Base-by-base conservation (phyloP, 2,329 filamentous ascomycete genomes). In the Dothistroma septosporum region DNA sequence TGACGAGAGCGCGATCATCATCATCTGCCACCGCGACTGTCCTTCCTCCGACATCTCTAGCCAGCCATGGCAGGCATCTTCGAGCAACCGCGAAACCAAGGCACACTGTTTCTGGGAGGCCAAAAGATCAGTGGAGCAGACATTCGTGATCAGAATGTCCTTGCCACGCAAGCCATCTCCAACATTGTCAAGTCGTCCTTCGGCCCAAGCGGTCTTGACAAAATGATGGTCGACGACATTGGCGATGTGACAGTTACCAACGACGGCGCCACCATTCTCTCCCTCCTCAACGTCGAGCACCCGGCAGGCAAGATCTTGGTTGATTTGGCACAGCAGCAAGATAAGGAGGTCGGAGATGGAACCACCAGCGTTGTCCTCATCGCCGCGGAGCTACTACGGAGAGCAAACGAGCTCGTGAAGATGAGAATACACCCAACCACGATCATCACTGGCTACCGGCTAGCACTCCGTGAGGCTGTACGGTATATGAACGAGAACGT, bases 211-310 rank as follows among this genome's bases (percentile, higher is more conserved):
- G 94, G 94, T 53, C 85, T 99, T 68, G 94, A 99, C 77, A 99
- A 99, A 85, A 99, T 99, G 94, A 97, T 99, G 94, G 94, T 99
- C 71, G 94, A 99, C 80, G 94, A 99, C 76, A 97, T 99, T 76
- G 94, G 94, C 74, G 94, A 99, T 81, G 94, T 99, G 61, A 99
- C 94, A 63, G 94, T 99, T 61, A 99, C 94, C 68, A 99, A 99
- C 79, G 94, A 99, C 78, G 94, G 94, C 74, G 94, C 94, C 58
- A 99, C 94, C 35, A 99, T 99, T 73, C 86, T 99, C 68, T 91
- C 87, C 76, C 83, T 99, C 73, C 85, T 99, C 74, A 94, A 97
- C 74, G 92, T 99, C 73, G 93, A 99, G 77, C 92, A 99, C 79
- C 94, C 94, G 58, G 94, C 94, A 59, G 94, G 94, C 75, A 97